A percentile compares a stretch with the other conserved stretches of the same genome.
These are phyloP conservation scores for Puccinia triticina DNA, from an alignment of 1,284 basidiomycete species.

Conservation along the genomic window DNA sequence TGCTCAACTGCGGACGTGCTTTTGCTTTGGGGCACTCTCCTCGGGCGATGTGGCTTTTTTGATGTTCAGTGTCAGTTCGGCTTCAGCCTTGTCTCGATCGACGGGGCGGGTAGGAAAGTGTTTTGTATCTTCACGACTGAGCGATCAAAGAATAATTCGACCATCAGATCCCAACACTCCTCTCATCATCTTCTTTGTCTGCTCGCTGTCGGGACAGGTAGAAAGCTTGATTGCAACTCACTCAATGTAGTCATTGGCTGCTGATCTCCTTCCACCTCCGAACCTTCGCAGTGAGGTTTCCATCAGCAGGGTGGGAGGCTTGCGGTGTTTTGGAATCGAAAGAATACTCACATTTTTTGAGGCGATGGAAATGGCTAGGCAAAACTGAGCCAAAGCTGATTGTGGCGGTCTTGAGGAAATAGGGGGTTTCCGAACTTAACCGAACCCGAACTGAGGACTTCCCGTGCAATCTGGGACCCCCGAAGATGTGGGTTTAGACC, in stretches of 20 bases:
- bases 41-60: slow-evolving; percentile 95
- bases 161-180: background rate
- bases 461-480: too few species aligned
- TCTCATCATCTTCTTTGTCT: too few species aligned
- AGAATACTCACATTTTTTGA: background rate
- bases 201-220: background rate
- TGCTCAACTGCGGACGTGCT: slow-evolving; percentile 87
- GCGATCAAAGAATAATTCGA: slow-evolving; percentile 9
- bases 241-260: slow-evolving; percentile 45
- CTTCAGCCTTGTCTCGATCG: slow-evolving; percentile 93
- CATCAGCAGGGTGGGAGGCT: background rate
- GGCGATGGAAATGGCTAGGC: background rate
- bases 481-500: too few species aligned
- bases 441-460: too few species aligned
- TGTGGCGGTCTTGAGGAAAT: too few species aligned
- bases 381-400: too few species aligned
- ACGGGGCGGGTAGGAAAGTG: slow-evolving; percentile 93
- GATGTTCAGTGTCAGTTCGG: slow-evolving; percentile 85
- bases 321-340: background rate
- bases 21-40: slow-evolving; percentile 91
- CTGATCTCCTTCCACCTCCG: slow-evolving; percentile 40
- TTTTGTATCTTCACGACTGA: slow-evolving; percentile 48
- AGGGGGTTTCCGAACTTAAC: too few species aligned
- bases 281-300: slow-evolving; percentile 13
- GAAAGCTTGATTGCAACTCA: background rate